Evolutionary conservation across 2,329 filamentous ascomycete species (phyloP).

Genomic region (Neonectria punicea): DNA sequence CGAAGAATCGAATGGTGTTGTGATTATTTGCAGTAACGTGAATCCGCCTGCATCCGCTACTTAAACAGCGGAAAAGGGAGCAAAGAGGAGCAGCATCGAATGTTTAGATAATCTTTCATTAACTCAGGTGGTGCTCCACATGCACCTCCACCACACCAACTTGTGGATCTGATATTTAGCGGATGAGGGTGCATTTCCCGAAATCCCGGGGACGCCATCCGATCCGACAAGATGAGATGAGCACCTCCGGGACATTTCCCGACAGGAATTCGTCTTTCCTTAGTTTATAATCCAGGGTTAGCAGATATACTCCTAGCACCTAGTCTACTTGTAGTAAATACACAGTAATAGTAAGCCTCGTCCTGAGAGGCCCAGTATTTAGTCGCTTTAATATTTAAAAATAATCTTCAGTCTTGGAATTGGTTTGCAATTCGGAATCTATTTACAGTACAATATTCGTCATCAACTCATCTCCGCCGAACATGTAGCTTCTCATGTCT

Average conservation of each 20-base stretch:
- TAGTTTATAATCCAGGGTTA: too few species aligned
- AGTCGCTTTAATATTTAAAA: too few species aligned
- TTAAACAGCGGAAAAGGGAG: neutral
- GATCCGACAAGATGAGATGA: neutral
- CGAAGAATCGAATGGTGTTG: neutral
- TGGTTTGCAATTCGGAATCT: too few species aligned
- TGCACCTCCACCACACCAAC: neutral
- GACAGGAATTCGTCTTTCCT: neutral
- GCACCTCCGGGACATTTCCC: neutral
- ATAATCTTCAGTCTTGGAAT: too few species aligned
- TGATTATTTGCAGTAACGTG: neutral
- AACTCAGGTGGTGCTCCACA: slow-evolving; percentile 3
- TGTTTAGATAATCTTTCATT: neutral
- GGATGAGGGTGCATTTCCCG: slow-evolving; percentile 1
- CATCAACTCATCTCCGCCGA: neutral
- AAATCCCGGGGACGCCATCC: neutral
- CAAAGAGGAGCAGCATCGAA: neutral
- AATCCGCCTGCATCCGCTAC: neutral
- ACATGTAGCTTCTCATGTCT: slow-evolving; percentile 47
- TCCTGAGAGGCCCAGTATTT: too few species aligned
- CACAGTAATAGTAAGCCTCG: too few species aligned
- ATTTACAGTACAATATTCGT: too few species aligned
- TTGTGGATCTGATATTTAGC: neutral
- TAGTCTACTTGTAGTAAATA: too few species aligned
- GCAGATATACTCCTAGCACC: too few species aligned